Percentiles rank a stretch among this genome's conserved stretches.
phyloP scores from a whole-genome alignment of 2,329 filamentous ascomycete genomes.

The Beauveria asiatica region DNA sequence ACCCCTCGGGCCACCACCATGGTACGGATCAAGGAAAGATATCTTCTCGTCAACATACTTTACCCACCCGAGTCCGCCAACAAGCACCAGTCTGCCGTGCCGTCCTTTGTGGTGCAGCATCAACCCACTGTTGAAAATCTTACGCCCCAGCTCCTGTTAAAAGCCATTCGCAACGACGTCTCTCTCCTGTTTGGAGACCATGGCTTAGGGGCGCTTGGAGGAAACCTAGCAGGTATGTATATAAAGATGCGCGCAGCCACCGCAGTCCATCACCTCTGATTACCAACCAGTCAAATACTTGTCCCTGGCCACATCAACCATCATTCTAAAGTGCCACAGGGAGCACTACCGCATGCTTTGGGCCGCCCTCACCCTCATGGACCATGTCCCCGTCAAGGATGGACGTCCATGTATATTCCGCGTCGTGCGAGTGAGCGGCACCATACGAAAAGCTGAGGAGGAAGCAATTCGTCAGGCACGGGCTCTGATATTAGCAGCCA shows the following conservation, averaged over 20 bases:
- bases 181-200: constrained; percentile 78
- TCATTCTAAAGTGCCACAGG: constrained; percentile 78
- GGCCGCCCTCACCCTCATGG: constrained; percentile 79
- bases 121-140: constrained; percentile 68
- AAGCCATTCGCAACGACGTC: constrained; percentile 62
- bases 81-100: constrained; percentile 28
- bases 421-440: constrained; percentile 82
- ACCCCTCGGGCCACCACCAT: constrained; percentile 38
- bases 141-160: constrained; percentile 55
- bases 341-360: constrained; percentile 81
- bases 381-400: constrained; percentile 52
- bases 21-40: constrained; percentile 95
- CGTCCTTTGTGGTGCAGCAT: constrained; percentile 65
- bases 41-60: constrained; percentile 88
- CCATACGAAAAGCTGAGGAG: constrained; percentile 85
- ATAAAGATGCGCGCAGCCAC: neutral
- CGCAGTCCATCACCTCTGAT: neutral
- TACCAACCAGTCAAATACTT: constrained; percentile 74
- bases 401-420: constrained; percentile 66
- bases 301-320: constrained; percentile 84
- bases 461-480: constrained; percentile 76
- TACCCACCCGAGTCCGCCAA: constrained; percentile 56
- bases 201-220: constrained; percentile 66
- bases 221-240: constrained; percentile 55
- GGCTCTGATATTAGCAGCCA: constrained; percentile 59